Evolutionary conservation across 2,329 filamentous ascomycete species (phyloP).

Genomic region (Podosphaera fusca): DNA sequence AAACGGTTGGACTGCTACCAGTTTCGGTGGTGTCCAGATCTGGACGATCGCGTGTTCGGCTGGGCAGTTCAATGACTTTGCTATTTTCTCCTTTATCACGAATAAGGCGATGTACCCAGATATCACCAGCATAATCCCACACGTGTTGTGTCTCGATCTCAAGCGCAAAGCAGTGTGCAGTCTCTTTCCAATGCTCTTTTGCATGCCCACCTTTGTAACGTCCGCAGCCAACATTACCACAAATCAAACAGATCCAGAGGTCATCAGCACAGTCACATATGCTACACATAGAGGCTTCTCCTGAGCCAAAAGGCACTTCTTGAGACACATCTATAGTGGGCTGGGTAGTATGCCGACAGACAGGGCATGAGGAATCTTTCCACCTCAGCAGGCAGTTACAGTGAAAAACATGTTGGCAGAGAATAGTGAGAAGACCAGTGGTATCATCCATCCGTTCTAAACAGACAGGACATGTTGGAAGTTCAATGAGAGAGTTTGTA

Average conservation of each 20-base stretch:
- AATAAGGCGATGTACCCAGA: constrained; percentile 88
- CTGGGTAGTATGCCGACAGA: constrained; percentile 71
- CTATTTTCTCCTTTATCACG: constrained; percentile 81
- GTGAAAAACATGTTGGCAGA: constrained; percentile 95
- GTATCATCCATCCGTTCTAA: constrained; percentile 97
- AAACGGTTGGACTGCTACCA: constrained; percentile 22
- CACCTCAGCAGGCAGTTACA: constrained; percentile 91
- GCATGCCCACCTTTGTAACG: constrained; percentile 86
- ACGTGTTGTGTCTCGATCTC: constrained; percentile 86
- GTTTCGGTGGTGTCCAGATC: constrained; percentile 3
- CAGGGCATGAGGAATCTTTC: constrained; percentile 81
- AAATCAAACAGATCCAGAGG: constrained; percentile 89
- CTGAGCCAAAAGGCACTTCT: constrained; percentile 33
- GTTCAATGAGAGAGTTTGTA: constrained; percentile 67
- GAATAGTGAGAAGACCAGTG: constrained; percentile 79
- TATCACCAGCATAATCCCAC: constrained; percentile 92
- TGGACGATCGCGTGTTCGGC: constrained; percentile 10
- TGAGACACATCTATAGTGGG: constrained; percentile 20
- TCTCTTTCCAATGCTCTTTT: constrained; percentile 80
- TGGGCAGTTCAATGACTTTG: constrained; percentile 74
- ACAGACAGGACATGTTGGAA: constrained; percentile 90
- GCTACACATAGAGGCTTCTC: constrained; percentile 49
- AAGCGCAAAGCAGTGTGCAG: constrained; percentile 74
- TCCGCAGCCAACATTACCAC: constrained; percentile 78
- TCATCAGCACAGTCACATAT: constrained; percentile 63